These are phyloP conservation scores for Solanum piurae DNA, from an alignment of 257 asterid species.

Conservation along the genomic window DNA sequence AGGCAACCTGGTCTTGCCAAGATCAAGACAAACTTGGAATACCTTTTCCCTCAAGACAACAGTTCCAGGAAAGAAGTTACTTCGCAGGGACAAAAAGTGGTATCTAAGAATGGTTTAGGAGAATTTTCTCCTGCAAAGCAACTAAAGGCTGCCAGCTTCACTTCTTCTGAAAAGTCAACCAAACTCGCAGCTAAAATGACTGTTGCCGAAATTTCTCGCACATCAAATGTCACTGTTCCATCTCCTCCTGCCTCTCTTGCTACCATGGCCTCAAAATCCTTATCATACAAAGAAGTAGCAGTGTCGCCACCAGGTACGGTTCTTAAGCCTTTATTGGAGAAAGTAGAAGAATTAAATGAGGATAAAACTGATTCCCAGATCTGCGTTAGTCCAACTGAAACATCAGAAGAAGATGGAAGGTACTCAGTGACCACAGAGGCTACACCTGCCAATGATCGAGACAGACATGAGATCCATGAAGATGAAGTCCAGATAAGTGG, in stretches of 20 bases:
- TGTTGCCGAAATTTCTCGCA: constrained; percentile 30
- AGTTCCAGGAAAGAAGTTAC: constrained; percentile 41
- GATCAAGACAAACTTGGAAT: constrained; percentile 44
- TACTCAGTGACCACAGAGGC: constrained; percentile 33
- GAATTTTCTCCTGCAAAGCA: constrained; percentile 39
- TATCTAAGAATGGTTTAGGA: constrained; percentile 28
- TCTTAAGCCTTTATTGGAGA: constrained; percentile 88
- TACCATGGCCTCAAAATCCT: constrained; percentile 67
- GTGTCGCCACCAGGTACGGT: constrained; percentile 93
- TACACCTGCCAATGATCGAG: constrained; percentile 27
- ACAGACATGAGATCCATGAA: constrained; percentile 33
- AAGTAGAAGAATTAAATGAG: constrained; percentile 61
- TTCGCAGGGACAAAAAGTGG: constrained; percentile 43
- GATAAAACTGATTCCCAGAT: constrained; percentile 47
- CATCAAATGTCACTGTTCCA: constrained; percentile 37
- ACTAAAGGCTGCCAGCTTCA: constrained; percentile 18
- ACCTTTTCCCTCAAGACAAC: constrained; percentile 39
- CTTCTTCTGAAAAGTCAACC: constrained; percentile 31
- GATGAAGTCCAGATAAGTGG: constrained; percentile 33
- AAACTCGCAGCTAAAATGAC: constrained; percentile 31
- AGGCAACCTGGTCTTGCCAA: constrained; percentile 64
- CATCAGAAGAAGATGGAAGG: constrained; percentile 35
- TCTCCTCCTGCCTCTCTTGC: constrained; percentile 44
- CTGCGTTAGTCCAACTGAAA: constrained; percentile 48
- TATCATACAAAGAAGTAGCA: constrained; percentile 96